phyloP scores from a whole-genome alignment of 192 early-diverging fungal genomes.

The Coemansia sp. region DNA sequence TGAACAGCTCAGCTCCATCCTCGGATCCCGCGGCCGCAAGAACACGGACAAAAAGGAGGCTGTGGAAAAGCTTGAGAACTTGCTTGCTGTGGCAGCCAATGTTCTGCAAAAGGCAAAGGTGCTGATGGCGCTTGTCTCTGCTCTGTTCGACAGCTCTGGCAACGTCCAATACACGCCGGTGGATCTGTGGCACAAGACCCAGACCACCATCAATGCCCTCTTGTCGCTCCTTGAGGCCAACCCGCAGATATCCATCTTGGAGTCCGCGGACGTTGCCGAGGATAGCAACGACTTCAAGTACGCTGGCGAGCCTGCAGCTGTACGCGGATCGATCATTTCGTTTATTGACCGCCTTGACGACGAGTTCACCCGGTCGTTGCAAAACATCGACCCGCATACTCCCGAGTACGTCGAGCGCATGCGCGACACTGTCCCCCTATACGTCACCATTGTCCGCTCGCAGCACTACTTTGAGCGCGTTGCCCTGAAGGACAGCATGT shows the following conservation, averaged over 20 bases:
- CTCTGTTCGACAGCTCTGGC: conserved; percentile 81
- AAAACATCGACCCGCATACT: conserved; percentile 95
- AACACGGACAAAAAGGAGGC: conserved; percentile 82
- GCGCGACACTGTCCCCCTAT: conserved; percentile 83
- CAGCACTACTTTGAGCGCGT: conserved; percentile 82
- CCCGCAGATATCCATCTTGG: conserved; percentile 66
- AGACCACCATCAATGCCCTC: conserved; percentile 73
- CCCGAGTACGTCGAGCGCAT: conserved; percentile 95
- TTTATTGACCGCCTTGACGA: conserved; percentile 95
- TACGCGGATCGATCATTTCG: conserved; percentile 84
- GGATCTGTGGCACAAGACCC: conserved; percentile 78
- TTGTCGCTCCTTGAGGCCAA: conserved; percentile 77
- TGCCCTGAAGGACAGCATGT: conserved; percentile 60
- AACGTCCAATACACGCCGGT: conserved; percentile 67
- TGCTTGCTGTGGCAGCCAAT: conserved; percentile 63
- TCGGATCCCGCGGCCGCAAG: conserved; percentile 91
- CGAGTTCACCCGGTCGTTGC: conserved; percentile 94
- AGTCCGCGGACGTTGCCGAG: conserved; percentile 55
- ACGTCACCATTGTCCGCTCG: conserved; percentile 82
- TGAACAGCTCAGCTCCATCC: conserved; percentile 75
- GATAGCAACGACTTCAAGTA: conserved; percentile 47
- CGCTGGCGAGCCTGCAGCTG: conserved; percentile 61
- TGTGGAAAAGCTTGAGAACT: conserved; percentile 64
- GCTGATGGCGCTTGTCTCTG: conserved; percentile 80
- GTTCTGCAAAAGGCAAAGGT: conserved; percentile 82